A percentile compares a stretch with the other conserved stretches of the same genome.
These are phyloP conservation scores for Ceratocystis eucalypticola DNA, from an alignment of 2,329 filamentous ascomycete species.

Conservation along the genomic window DNA sequence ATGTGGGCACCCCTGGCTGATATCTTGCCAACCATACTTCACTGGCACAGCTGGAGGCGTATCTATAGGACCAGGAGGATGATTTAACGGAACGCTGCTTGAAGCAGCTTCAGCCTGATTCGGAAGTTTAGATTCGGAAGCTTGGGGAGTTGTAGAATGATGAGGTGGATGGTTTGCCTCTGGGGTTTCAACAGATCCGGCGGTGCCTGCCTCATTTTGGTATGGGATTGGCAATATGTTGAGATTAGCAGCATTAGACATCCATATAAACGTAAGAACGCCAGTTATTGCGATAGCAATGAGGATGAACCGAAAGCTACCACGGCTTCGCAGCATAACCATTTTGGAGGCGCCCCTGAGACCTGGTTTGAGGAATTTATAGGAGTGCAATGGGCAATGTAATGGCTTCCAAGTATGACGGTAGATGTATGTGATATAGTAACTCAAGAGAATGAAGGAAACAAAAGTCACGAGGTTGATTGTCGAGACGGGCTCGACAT, in stretches of 20 bases:
- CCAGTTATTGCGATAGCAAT: conserved; percentile 1
- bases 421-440: not conserved
- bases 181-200: not conserved
- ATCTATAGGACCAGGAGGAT: not conserved
- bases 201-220: not conserved
- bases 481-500: not conserved
- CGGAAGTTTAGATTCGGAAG: not conserved
- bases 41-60: not conserved
- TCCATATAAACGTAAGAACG: conserved; percentile 4
- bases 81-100: not conserved
- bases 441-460: not conserved
- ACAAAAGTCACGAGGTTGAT: not conserved
- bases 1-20: conserved; percentile 9
- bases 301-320: conserved; percentile 1
- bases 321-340: not conserved
- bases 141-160: not conserved
- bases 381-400: not conserved
- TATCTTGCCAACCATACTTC: conserved; percentile 11
- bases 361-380: too few species aligned
- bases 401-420: not conserved
- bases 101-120: not conserved
- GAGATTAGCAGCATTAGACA: not conserved
- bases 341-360: not conserved
- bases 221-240: conserved; percentile 1
- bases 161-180: not conserved